Percentiles rank a stretch among this genome's conserved stretches.
These are phyloP conservation scores for Glaciozyma martinii DNA, from an alignment of 768 basidiomycete species.

Conservation along the genomic window DNA sequence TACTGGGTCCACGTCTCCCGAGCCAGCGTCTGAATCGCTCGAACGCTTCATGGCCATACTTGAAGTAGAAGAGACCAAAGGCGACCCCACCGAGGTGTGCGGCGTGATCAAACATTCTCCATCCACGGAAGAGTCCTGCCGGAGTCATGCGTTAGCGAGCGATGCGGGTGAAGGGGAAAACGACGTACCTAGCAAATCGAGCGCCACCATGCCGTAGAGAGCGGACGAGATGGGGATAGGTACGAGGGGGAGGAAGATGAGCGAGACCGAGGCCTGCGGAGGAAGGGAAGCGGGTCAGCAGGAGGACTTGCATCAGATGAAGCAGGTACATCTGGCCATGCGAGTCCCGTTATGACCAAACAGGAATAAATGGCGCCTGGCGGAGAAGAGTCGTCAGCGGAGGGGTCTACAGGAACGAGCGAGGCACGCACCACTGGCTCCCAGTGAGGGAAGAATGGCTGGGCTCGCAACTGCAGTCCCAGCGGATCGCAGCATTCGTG, in stretches of 20 bases:
- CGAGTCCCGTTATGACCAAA: conserved; percentile 24
- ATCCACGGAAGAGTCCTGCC: conserved; percentile 17
- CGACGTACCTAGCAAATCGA: conserved; percentile 17
- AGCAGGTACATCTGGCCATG: conserved; percentile 8
- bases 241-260: conserved; percentile 32
- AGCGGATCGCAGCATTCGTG: background rate
- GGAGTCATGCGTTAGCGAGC: background rate
- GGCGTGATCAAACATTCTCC: conserved; percentile 30
- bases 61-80: background rate
- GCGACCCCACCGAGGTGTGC: conserved; percentile 18
- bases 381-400: background rate
- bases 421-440: conserved; percentile 13
- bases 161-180: background rate
- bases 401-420: too few species aligned
- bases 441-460: conserved; percentile 14
- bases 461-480: background rate
- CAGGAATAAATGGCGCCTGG: conserved; percentile 27
- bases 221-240: conserved; percentile 26
- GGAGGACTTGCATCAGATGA: background rate
- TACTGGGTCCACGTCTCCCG: too few species aligned
- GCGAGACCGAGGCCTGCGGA: conserved; percentile 15
- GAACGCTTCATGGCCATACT: conserved; percentile 2
- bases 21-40: background rate
- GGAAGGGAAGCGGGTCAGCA: background rate
- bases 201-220: conserved; percentile 5